Evolutionary conservation across 2,329 filamentous ascomycete species (phyloP).

Genomic region (Macrophomina phaseolina): DNA sequence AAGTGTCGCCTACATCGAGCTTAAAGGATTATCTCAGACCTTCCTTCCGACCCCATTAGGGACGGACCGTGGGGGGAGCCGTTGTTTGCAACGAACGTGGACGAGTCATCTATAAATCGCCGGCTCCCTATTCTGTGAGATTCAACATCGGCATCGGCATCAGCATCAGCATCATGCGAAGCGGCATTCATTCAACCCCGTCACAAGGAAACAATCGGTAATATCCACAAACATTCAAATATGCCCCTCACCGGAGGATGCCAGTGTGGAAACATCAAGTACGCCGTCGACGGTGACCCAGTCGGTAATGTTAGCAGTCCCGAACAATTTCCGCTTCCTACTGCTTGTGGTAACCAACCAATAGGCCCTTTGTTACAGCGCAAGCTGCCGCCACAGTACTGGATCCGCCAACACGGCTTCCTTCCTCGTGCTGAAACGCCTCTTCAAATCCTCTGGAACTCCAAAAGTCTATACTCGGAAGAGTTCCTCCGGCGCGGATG

Average conservation of each 20-base stretch:
- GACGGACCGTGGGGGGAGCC: too few species aligned
- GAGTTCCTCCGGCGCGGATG: background rate
- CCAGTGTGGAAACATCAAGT: constrained; percentile 57
- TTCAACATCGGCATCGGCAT: too few species aligned
- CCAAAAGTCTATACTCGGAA: background rate
- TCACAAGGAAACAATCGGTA: background rate
- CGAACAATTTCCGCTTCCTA: too few species aligned
- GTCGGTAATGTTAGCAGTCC: constrained; percentile 25
- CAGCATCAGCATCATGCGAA: too few species aligned
- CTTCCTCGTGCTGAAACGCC: background rate
- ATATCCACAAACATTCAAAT: constrained; percentile 6
- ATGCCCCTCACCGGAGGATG: constrained; percentile 53
- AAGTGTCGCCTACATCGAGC: too few species aligned
- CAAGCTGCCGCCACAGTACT: background rate
- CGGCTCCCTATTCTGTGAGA: too few species aligned
- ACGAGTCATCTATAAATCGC: too few species aligned
- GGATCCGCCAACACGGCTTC: background rate
- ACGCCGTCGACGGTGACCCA: constrained; percentile 55
- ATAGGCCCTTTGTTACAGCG: background rate
- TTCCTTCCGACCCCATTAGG: too few species aligned
- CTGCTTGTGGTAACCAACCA: too few species aligned
- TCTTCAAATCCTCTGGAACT: background rate
- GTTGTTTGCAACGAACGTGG: too few species aligned
- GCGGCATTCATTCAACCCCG: too few species aligned
- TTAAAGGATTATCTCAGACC: too few species aligned